Conservation (phyloP, 2,329 filamentous ascomycete species). For the Fusarium succisae region DNA sequence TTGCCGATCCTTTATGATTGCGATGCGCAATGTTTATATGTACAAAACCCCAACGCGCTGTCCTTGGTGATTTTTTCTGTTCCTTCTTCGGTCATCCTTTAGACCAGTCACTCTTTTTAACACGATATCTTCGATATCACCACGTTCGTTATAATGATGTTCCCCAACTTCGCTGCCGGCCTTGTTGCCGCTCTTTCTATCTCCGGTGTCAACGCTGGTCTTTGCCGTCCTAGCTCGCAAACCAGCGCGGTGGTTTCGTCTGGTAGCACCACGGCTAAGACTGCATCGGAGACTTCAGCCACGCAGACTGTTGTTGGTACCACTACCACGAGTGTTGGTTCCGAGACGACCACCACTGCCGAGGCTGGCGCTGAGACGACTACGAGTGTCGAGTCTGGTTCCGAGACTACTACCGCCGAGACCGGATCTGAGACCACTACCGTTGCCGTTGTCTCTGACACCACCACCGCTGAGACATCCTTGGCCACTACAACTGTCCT, state of each 20-base stretch:
- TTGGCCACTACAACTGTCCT: not conserved
- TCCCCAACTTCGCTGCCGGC: not conserved
- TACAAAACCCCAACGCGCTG: not conserved
- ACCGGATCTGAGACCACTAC: not conserved
- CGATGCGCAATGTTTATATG: not conserved
- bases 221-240: not conserved
- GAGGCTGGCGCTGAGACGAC: not conserved
- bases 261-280: not conserved
- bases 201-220: not conserved
- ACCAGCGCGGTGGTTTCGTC: not conserved
- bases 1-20: not conserved
- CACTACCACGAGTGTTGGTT: not conserved
- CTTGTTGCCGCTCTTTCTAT: not conserved
- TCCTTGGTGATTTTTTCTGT: no score
- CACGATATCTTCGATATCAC: not conserved
- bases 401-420: not conserved
- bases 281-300: not conserved
- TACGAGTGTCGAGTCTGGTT: not conserved
- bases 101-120: not conserved
- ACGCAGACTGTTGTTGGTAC: not conserved
- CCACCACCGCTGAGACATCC: not conserved
- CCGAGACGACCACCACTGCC: not conserved
- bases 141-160: slow-evolving; percentile 1
- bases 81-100: not conserved
- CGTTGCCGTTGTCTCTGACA: not conserved